These are phyloP conservation scores for Bryoglossum gracile DNA, from an alignment of 495 filamentous ascomycete species.

Conservation along the genomic window DNA sequence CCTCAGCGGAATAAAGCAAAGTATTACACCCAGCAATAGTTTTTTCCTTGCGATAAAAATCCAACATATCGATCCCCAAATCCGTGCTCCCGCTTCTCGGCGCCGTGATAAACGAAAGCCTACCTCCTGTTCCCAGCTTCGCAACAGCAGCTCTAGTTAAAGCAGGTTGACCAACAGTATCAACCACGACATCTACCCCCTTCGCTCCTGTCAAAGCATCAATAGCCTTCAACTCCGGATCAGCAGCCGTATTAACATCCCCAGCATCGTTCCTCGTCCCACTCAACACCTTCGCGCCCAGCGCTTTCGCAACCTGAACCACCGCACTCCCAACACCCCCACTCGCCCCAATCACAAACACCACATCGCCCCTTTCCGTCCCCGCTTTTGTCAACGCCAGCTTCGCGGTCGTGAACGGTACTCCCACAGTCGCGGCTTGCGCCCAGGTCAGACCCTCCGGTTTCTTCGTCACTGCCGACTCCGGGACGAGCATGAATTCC, in stretches of 20 bases:
- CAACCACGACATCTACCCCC: conserved; percentile 32
- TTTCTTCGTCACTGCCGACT: conserved; percentile 21
- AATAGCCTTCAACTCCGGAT: conserved; percentile 25
- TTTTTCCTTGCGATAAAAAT: conserved; percentile 29
- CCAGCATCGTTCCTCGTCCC: conserved; percentile 24
- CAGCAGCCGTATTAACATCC: conserved; percentile 27
- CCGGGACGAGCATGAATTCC: conserved; percentile 28
- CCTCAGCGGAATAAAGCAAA: conserved; percentile 18
- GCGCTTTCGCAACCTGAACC: conserved; percentile 27
- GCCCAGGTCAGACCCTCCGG: conserved; percentile 21
- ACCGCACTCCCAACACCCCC: conserved; percentile 30
- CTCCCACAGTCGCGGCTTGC: conserved; percentile 28
- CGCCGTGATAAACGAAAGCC: conserved; percentile 28
- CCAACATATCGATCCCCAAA: conserved; percentile 24
- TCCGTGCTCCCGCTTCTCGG: conserved; percentile 25
- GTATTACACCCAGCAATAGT: conserved; percentile 28
- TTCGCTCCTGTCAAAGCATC: conserved; percentile 28
- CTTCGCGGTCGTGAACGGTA: conserved; percentile 31
- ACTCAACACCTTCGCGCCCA: conserved; percentile 25
- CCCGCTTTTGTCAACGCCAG: conserved; percentile 25
- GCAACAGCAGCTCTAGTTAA: conserved; percentile 23
- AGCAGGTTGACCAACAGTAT: conserved; percentile 29
- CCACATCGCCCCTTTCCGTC: conserved; percentile 24
- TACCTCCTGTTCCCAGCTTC: conserved; percentile 23
- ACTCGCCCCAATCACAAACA: conserved; percentile 33